phyloP scores from a whole-genome alignment of 1,284 basidiomycete genomes.

The Leccinum pallidistipes region DNA sequence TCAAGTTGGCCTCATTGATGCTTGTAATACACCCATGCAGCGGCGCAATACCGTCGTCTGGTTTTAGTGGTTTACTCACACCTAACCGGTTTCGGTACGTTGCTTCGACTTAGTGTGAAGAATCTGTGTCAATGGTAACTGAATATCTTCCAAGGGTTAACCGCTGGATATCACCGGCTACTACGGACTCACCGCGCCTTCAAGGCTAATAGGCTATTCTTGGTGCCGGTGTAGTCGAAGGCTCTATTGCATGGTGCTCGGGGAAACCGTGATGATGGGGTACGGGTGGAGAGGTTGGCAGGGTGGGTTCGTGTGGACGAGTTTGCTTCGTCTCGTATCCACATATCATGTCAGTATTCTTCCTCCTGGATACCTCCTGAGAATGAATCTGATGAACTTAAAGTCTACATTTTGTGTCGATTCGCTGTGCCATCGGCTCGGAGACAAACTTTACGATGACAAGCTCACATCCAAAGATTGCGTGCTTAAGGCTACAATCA shows the following conservation, averaged over 20 bases:
- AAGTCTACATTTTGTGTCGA: constrained; percentile 92
- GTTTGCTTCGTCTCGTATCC: constrained; percentile 73
- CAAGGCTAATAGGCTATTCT: constrained; percentile 79
- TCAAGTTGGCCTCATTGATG: constrained; percentile 17
- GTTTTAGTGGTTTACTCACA: constrained; percentile 72
- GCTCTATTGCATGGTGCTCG: constrained; percentile 89
- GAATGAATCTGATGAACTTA: background rate
- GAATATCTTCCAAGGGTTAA: constrained; percentile 42
- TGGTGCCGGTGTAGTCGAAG: constrained; percentile 84
- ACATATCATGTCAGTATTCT: constrained; percentile 75
- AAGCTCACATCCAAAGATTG: constrained; percentile 87
- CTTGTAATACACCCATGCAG: constrained; percentile 45
- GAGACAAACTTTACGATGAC: constrained; percentile 87
- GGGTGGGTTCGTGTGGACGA: constrained; percentile 83
- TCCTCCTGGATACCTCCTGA: background rate
- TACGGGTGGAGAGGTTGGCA: constrained; percentile 78
- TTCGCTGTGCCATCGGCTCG: constrained; percentile 90
- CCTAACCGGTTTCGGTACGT: constrained; percentile 73
- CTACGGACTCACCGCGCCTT: constrained; percentile 88
- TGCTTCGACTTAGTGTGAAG: background rate
- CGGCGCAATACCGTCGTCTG: constrained; percentile 62
- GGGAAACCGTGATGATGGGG: constrained; percentile 83
- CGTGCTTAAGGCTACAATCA: constrained; percentile 75
- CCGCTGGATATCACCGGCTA: constrained; percentile 77
- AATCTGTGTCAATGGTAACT: background rate